These are phyloP conservation scores for Oryza meyeriana DNA, from an alignment of 176 grass and related monocot species.

Conservation along the genomic window DNA sequence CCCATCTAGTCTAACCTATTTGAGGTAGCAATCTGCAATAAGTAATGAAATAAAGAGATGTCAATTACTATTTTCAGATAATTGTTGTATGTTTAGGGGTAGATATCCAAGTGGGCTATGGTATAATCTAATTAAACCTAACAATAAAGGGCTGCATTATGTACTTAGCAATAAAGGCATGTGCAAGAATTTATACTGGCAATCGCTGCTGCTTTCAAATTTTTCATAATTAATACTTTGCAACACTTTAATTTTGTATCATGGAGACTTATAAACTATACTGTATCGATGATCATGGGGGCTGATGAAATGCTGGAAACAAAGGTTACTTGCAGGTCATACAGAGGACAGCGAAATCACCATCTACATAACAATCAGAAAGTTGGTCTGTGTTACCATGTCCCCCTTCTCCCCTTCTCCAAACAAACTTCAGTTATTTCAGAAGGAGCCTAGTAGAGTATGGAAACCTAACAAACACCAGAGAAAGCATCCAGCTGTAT, in stretches of 20 bases:
- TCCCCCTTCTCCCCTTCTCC: not conserved
- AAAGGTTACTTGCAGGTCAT: not conserved
- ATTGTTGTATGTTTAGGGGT: no score
- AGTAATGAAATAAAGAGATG: no score
- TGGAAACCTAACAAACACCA: not conserved
- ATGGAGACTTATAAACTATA: not conserved
- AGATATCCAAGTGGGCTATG: no score
- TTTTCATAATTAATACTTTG: not conserved
- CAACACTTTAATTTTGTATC: no score
- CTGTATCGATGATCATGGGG: not conserved
- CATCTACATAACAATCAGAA: not conserved
- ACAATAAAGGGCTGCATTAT: not conserved
- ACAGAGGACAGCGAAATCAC: not conserved
- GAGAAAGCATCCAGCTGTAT: not conserved
- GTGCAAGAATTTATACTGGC: not conserved
- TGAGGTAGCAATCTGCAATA: no score
- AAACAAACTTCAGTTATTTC: not conserved
- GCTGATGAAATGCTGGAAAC: no score
- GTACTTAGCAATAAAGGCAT: not conserved
- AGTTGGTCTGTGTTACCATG: not conserved
- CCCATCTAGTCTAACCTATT: no score
- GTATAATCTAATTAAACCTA: no score
- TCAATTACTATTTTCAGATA: no score
- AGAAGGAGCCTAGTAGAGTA: not conserved
- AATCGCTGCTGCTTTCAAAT: not conserved